A percentile compares a stretch with the other conserved stretches of the same genome.
Evolutionary conservation across 176 grass and related monocot genomes (phyloP).

Genomic region (Aegilops speltoides): DNA sequence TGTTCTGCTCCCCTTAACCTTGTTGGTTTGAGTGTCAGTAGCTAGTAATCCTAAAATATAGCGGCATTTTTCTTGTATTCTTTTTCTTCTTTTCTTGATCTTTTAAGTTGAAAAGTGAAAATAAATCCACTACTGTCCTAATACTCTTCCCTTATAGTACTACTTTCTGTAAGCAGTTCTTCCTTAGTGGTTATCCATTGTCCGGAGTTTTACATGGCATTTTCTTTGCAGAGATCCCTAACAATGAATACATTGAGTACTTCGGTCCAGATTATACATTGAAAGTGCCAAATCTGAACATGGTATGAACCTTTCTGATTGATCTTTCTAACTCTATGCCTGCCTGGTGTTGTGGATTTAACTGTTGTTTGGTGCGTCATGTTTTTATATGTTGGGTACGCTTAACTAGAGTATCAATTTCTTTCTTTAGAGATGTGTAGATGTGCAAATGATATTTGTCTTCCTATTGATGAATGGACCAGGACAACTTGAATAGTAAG

Average conservation of each 20-base stretch:
- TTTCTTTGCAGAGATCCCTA: conserved; percentile 82
- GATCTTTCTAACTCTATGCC: background rate
- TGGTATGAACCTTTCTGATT: conserved; percentile 50
- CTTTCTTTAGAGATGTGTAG: background rate
- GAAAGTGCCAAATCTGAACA: conserved; percentile 74
- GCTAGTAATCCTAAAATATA: background rate
- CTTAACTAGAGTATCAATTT: background rate
- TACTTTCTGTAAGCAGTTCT: background rate
- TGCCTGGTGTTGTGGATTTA: background rate
- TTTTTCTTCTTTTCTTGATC: background rate
- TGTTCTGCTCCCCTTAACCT: conserved; percentile 8
- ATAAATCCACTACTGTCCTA: background rate
- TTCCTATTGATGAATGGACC: conserved; percentile 34
- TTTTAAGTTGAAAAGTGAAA: conserved; percentile 5
- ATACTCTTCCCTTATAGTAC: background rate
- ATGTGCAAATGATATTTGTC: conserved; percentile 6
- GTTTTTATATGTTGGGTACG: conserved; percentile 1
- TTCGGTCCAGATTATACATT: conserved; percentile 90
- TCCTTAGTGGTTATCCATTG: background rate
- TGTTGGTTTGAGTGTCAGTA: background rate
- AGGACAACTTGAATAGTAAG: conserved; percentile 98
- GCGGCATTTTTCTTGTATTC: background rate
- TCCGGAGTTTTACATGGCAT: conserved; percentile 22
- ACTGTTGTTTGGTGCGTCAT: background rate
- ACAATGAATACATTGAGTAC: conserved; percentile 93